Base-by-base conservation (phyloP, 2,329 filamentous ascomycete genomes). In the Colletotrichum noveboracense region DNA sequence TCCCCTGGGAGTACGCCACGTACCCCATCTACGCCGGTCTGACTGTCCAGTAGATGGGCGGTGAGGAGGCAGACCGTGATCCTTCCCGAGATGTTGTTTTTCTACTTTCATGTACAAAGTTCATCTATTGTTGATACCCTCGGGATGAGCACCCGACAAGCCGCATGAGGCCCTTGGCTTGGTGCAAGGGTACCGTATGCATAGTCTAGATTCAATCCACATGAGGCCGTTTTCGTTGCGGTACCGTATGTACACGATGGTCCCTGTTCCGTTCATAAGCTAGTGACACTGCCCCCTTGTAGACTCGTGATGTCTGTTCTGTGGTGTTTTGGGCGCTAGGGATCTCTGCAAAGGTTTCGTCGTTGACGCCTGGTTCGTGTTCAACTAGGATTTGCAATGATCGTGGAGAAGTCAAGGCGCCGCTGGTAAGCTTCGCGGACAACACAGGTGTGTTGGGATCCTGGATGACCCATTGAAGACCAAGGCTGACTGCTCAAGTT, bases 1-100 rank as follows among this genome's bases (percentile, higher is more conserved):
- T 69, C 18, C 43, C 32, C 28, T 69, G 65, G 70, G 48, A 65
- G 56, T 66, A 65, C 36, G 58, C 70, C 5, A 76, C 58, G 4
- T 69, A 76, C n/a, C 70, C 73, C 34, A 62, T 60, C 64, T 61
- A 64, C 21, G 43, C 70, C 9, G 70, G 73, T 7, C 64, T 73
- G 16, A 64, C 34, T 18, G 70, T 73, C n/a, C 32, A 75, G 70
- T 60, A 73, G 43, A 24, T 13, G 26, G 26, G n/a, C 36, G 16
- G 28, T 67, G 21, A 24, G 18, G 16, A 16, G 4, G 2, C 18
- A 32, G 38, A 3, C 38, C 38, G 21, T 43, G 9, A 34, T 16
- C 21, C n/a, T 60, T n/a, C 18, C 14, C 38, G 16, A 21, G 26
- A 43, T 24, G n/a, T n/a, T 5, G 7, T 60, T 69, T 61, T 34